Conservation (phyloP, 2,329 filamentous ascomycete species). For the Ilyonectria robusta region DNA sequence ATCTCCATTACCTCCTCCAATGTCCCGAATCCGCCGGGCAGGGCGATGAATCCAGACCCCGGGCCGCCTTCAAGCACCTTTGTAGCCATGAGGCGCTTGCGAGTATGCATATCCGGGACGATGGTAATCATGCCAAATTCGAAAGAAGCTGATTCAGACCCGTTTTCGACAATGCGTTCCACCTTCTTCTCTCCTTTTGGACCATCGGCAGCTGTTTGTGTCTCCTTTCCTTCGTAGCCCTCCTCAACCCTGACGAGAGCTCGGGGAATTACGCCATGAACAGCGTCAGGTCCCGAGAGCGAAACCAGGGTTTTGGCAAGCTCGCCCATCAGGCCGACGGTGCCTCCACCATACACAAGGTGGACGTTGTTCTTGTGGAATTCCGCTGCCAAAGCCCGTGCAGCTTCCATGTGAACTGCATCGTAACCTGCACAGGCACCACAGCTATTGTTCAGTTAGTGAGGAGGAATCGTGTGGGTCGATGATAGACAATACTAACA, state of each 20-base stretch:
- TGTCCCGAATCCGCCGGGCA: constrained; percentile 14
- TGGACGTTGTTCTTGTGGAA: constrained; percentile 11
- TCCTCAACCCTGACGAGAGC: constrained; percentile 11
- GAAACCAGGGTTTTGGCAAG: constrained; percentile 15
- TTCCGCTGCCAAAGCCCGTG: neutral
- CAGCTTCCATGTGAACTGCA: constrained; percentile 6
- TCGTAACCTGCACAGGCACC: constrained; percentile 6
- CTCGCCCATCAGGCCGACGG: constrained; percentile 14
- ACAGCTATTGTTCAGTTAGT: neutral
- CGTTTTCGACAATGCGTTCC: neutral
- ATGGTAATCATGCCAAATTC: constrained; percentile 13
- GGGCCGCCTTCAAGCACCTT: constrained; percentile 11
- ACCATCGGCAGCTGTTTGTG: neutral
- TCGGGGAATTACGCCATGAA: constrained; percentile 13
- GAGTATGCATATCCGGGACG: constrained; percentile 16
- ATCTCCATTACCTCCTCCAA: constrained; percentile 18
- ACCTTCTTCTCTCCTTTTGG: constrained; percentile 1
- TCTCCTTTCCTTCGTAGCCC: constrained; percentile 10
- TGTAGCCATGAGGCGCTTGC: constrained; percentile 14
- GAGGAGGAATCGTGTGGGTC: too few relatives aligned
- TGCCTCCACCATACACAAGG: constrained; percentile 16
- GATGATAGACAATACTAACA: too few relatives aligned
- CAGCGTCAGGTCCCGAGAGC: constrained; percentile 9
- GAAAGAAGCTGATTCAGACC: neutral
- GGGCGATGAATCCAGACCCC: constrained; percentile 9